Base-by-base conservation (phyloP, 1,284 basidiomycete genomes). In the Sphaerobolus stellatus region DNA sequence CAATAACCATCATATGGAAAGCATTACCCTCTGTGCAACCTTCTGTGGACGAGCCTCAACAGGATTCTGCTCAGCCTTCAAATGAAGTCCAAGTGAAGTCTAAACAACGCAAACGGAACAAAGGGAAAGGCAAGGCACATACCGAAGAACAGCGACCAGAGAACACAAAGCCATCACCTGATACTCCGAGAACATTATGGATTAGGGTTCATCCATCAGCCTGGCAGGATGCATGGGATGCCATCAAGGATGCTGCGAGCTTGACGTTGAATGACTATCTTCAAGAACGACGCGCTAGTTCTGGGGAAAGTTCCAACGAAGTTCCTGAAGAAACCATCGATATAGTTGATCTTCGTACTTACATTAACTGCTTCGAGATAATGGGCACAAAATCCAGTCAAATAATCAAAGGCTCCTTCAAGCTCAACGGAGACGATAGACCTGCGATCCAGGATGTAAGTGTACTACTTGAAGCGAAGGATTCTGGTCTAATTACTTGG, bases 381-480 rank as follows among this genome's bases (percentile, higher is more conserved):
- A 87, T 89, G 75, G 94, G 94, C 2, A 89, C 90, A 1, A 87
- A 86, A 64, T 79, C 90, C 0, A 92, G 81, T 55, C 87, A 90
- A 63, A 81, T 94, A 7, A 69, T 96, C 48, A 82, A 80, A 61
- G 88, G 91, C 18, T 85, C 86, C 1, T 64, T 95, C 46, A 80
- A 75, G 7, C 75, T 79, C 9, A 70, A 74, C 9, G 75, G 75
- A 0, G 82, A 86, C 34, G 64, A 75, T 1, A 71, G 81, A 36
- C 69, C 66, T n/a, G 82, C 84, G 29, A 87, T 89, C 59, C 79
- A 75, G 56, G 74, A 82, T 72, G 89, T 88, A 54, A 41, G 72
- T 56, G 18, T 9, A 22, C 4, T 5, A 40, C 28, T 31, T 27
- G 43, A 31, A 27, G 7, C 33, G 27, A 3, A 54, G 24, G 16